Evolutionary conservation across 768 basidiomycete genomes (phyloP), one percentile per base, ranked within the genome.

Genomic region (Tulasnella sp.): DNA sequence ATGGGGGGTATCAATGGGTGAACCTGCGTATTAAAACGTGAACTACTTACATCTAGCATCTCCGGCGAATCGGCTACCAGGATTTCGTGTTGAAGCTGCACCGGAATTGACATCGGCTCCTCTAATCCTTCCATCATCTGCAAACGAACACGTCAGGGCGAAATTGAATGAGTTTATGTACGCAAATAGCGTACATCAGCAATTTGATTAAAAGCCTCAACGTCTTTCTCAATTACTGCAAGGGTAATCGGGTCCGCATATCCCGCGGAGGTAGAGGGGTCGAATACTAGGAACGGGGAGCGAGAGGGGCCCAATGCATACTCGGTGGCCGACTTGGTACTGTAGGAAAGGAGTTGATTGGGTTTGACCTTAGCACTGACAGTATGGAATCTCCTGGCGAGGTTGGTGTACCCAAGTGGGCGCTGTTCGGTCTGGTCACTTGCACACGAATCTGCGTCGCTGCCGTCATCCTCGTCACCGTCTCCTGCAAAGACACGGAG

Each of bases 371-470:
- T 68, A 12, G 36, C 62, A 34, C 62, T 68, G 0, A 36, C 62
- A 10, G 84, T 80, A 0, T 90, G 89, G 0, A 88, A 85, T 4
- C 87, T 85, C 38, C 86, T 87, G 21, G 90, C 88, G 78, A 92
- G 87, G 82, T 91, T 90, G 21, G 88, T 84, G 81, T 91, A 89
- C 68, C 86, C 87, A 80, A 87, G 82, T 19, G 62, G 73, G 86
- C 83, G n/a, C 83, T 83, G 75, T 84, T 84, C 46, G 16, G 78
- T 79, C 24, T 74, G 79, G 27, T n/a, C 78, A 39, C 78, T 76
- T n/a, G 44, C 58, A 68, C 77, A 68, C 6, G 74, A 80, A 34
- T 73, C n/a, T 31, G 86, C 87, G 3, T 87, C 86, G n/a, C 52
- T 52, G 18, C n/a, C 48, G 21, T 52, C 48, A 52, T 85, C 85